phyloP scores from a whole-genome alignment of 2,329 filamentous ascomycete genomes.

The Eutypa lata region DNA sequence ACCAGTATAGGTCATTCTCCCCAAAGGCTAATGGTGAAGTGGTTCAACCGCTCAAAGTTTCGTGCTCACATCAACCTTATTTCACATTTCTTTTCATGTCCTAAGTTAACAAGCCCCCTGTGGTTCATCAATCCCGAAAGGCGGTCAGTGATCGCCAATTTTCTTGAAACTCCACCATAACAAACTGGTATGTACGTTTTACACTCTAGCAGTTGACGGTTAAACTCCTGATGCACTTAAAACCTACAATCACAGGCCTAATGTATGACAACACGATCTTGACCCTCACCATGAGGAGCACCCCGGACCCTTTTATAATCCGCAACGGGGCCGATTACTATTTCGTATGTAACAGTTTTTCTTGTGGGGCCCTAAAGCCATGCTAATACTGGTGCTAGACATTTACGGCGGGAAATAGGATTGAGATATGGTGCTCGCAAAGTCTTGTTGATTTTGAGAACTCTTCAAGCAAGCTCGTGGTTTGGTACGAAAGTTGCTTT shows the following conservation, averaged over 20 bases:
- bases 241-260: neutral
- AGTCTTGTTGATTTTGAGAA: slow-evolving; percentile 25
- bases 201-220: neutral
- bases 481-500: slow-evolving; percentile 22
- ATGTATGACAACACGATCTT: slow-evolving; percentile 26
- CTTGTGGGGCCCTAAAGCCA: neutral
- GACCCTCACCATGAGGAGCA: slow-evolving; percentile 26
- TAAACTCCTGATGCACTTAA: neutral
- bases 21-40: no score
- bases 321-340: slow-evolving; percentile 22
- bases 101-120: no score
- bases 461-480: slow-evolving; percentile 18
- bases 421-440: slow-evolving; percentile 29
- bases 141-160: no score
- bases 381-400: slow-evolving; percentile 17
- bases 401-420: slow-evolving; percentile 27
- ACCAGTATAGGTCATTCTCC: no score
- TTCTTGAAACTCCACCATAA: no score
- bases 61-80: no score
- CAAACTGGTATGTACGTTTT: no score
- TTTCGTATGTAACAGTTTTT: slow-evolving; percentile 18
- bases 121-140: no score
- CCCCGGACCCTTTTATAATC: slow-evolving; percentile 29
- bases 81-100: no score
- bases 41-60: no score